phyloP scores from a whole-genome alignment of 2,329 filamentous ascomycete genomes.

The Aspergillus hortae region DNA sequence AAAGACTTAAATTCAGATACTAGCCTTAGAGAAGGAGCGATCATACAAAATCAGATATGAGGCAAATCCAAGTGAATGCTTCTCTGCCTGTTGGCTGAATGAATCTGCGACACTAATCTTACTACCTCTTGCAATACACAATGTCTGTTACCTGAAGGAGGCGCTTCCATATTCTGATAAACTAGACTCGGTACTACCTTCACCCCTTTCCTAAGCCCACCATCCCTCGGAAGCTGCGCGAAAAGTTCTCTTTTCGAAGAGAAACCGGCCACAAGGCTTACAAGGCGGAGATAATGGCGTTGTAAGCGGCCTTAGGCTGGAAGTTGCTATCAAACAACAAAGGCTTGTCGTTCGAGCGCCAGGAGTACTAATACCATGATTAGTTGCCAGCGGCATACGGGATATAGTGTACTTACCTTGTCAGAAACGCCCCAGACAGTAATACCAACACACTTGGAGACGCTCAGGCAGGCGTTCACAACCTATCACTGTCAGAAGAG shows the following conservation, averaged over 20 bases:
- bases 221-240: no score
- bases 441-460: slow-evolving; percentile 61
- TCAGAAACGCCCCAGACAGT: slow-evolving; percentile 58
- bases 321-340: slow-evolving; percentile 42
- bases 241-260: no score
- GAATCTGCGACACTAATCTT: no score
- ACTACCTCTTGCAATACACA: neutral
- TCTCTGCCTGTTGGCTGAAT: no score
- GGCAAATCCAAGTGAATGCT: no score
- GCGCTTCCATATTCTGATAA: no score
- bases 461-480: slow-evolving; percentile 55
- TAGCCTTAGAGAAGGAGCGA: no score
- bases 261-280: neutral
- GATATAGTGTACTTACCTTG: slow-evolving; percentile 12
- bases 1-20: no score
- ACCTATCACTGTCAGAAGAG: slow-evolving; percentile 21
- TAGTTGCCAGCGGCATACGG: neutral
- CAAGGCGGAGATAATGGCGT: slow-evolving; percentile 16
- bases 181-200: no score
- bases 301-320: slow-evolving; percentile 42
- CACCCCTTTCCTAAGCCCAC: no score
- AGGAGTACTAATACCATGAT: slow-evolving; percentile 30
- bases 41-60: no score
- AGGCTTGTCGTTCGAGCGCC: slow-evolving; percentile 36
- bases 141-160: no score